Conservation (phyloP, 768 basidiomycete species). For the Neoboletus subvelutipes region DNA sequence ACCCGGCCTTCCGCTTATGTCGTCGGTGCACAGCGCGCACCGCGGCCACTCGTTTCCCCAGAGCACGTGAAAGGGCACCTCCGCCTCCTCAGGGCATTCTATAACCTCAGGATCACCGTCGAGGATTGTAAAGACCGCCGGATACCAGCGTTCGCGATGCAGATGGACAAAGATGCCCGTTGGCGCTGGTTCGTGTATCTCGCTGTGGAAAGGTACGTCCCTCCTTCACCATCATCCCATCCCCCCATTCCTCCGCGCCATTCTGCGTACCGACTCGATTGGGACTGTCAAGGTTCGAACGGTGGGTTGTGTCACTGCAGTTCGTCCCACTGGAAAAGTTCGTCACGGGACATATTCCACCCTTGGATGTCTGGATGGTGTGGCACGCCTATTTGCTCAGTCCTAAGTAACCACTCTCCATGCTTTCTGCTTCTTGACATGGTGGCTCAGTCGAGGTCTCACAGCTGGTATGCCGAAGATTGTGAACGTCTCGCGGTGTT, state of each 20-base stretch:
- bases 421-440: not conserved
- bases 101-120: constrained; percentile 28
- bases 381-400: constrained; percentile 43
- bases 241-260: not conserved
- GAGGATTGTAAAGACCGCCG: constrained; percentile 29
- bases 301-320: constrained; percentile 31
- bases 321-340: constrained; percentile 28
- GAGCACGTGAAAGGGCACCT: constrained; percentile 37
- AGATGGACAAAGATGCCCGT: constrained; percentile 29
- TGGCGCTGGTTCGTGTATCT: constrained; percentile 43
- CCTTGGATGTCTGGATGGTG: constrained; percentile 43
- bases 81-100: constrained; percentile 34
- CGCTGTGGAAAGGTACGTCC: constrained; percentile 37
- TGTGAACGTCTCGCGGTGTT: constrained; percentile 31
- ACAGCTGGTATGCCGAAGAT: constrained; percentile 34
- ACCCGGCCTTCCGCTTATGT: constrained; percentile 9
- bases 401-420: constrained; percentile 28
- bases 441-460: not conserved
- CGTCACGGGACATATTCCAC: constrained; percentile 30
- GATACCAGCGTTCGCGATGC: constrained; percentile 26
- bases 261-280: not conserved
- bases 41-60: constrained; percentile 31
- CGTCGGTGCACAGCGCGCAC: constrained; percentile 19
- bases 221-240: not conserved
- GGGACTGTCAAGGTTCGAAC: constrained; percentile 32